phyloP scores from a whole-genome alignment of 352 stramenopile species.

The Phytophthora aleatoria region DNA sequence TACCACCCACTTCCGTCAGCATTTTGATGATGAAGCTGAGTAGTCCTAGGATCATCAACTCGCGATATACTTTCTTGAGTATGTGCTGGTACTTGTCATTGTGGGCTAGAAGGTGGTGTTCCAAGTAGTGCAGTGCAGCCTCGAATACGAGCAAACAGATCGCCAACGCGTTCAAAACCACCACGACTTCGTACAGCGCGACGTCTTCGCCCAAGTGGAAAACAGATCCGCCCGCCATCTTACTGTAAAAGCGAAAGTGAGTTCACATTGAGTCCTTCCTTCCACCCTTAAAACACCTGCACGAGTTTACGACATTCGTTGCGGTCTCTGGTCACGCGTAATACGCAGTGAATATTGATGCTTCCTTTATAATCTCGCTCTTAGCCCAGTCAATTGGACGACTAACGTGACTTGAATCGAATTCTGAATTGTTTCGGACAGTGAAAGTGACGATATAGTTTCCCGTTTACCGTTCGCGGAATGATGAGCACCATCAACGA shows the following conservation, averaged over 20 bases:
- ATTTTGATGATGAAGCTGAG: slow-evolving; percentile 59
- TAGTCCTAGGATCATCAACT: slow-evolving; percentile 66
- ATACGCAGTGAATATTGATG: slow-evolving; percentile 2
- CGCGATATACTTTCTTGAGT: slow-evolving; percentile 60
- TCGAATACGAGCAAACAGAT: slow-evolving; percentile 51
- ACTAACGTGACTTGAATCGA: no score
- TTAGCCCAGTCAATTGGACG: not conserved
- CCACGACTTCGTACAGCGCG: slow-evolving; percentile 48
- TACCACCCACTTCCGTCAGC: slow-evolving; percentile 37
- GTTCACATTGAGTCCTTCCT: not conserved
- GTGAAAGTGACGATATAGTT: not conserved
- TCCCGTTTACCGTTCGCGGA: not conserved
- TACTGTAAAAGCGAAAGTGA: slow-evolving; percentile 17
- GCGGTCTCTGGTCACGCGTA: slow-evolving; percentile 8
- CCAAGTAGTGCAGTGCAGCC: slow-evolving; percentile 36
- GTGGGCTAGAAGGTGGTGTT: slow-evolving; percentile 17
- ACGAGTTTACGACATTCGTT: slow-evolving; percentile 14
- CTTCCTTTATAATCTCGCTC: not conserved
- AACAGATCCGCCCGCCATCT: slow-evolving; percentile 41
- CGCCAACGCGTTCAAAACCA: slow-evolving; percentile 46
- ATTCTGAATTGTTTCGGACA: slow-evolving; percentile 3
- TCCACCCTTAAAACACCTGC: not conserved
- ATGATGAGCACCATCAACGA: no score
- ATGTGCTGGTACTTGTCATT: slow-evolving; percentile 69
- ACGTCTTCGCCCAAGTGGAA: slow-evolving; percentile 63